Base-by-base conservation (phyloP, 306 rosid species). In the Sicyos baderoa region DNA sequence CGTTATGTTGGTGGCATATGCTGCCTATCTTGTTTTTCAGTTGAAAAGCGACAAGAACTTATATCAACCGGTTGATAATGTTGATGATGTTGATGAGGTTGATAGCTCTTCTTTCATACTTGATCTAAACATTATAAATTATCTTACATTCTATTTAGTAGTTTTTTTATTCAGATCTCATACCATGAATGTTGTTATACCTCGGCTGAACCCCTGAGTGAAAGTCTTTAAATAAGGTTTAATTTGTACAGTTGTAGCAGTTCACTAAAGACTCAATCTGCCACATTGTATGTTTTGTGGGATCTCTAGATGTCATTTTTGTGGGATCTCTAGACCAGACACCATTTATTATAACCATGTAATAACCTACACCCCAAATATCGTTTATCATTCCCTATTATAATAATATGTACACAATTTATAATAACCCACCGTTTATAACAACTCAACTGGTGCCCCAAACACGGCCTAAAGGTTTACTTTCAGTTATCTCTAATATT, bases 1-100 rank as follows among this genome's bases (percentile, higher is more conserved):
- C 77, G 45, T 86, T 78, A 80, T 86, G 91, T 86, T 86, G 66
- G 70, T 86, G 35, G 88, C 88, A 7, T 86, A 86, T 61, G 82
- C 78, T 60, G 71, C 78, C 52, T 84, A 82, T 69, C 76, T 86
- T 35, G 72, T 82, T 19, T 84, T 78, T 65, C 88, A 86, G 74
- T 69, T 86, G 62, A 82, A 54, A 67, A 80, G 68, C 74, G 86
- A 76, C 29, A 65, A 61, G 32, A 78, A 71, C 72, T 66, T 74
- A 25, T 58, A 79, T 69, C 74, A 59, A 56, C 75, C 81, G 17
- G 71, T 25, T 25, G 29, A 25, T 25, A 25, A 25, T 25, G 29
- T 25, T 25, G 29, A 25, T 25, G 29, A 25, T 25, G 29, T 78
- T 80, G 67, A 80, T 18, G 84, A 78, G 91, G 88, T 83, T 64